Conservation (phyloP, 139 green algal genomes). For the Coelastrella sp. region DNA sequence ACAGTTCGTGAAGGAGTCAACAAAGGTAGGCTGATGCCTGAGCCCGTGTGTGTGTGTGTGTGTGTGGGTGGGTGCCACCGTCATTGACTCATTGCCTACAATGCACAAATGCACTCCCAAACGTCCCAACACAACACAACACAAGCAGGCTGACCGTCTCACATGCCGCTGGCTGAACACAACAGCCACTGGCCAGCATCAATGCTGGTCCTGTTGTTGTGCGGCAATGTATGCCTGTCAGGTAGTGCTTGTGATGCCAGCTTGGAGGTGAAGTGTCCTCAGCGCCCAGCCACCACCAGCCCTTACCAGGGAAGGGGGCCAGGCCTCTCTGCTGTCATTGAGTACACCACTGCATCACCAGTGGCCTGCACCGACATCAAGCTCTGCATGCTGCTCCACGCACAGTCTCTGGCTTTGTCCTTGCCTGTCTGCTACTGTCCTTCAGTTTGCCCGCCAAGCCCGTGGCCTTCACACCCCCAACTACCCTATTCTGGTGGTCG, state of each 20-base stretch:
- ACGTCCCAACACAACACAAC: not conserved
- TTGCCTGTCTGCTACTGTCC: not conserved
- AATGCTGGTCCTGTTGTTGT: no score
- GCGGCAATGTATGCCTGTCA: no score
- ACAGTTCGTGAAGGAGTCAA: slow-evolving; percentile 62
- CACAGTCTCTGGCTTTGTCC: no score
- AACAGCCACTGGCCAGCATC: no score
- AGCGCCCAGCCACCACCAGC: no score
- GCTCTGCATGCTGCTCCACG: not conserved
- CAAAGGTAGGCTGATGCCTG: slow-evolving; percentile 10
- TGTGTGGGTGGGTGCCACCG: not conserved
- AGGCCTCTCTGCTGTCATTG: no score
- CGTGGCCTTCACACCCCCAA: not conserved
- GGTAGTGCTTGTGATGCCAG: no score
- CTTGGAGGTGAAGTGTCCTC: no score
- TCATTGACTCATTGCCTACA: not conserved
- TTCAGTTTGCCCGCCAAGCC: slow-evolving; percentile 20
- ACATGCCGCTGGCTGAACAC: no score
- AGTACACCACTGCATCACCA: no score
- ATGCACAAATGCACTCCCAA: not conserved
- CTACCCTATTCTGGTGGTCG: slow-evolving; percentile 44
- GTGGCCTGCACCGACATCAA: no score
- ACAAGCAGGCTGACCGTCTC: not conserved
- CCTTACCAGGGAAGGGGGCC: no score
- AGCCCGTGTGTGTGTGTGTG: not conserved